A percentile compares a stretch with the other conserved stretches of the same genome.
phyloP scores from a whole-genome alignment of 306 rosid genomes.

The Cyamopsis tetragonoloba region DNA sequence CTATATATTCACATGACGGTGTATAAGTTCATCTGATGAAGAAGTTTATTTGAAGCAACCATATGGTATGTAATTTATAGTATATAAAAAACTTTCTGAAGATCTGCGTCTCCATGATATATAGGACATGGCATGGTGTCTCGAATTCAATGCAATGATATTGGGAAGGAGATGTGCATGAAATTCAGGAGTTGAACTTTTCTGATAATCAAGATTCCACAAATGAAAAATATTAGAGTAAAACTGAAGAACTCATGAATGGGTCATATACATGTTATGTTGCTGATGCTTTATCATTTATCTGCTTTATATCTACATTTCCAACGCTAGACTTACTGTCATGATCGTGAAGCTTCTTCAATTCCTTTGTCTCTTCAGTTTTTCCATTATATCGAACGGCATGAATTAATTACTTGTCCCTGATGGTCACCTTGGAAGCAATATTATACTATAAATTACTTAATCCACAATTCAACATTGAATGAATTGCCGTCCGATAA shows the following conservation, averaged over 20 bases:
- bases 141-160: constrained; percentile 21
- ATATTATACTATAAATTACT: neutral
- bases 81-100: neutral
- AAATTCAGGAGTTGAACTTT: constrained; percentile 32
- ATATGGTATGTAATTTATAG: too few relatives aligned
- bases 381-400: neutral
- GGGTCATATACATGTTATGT: neutral
- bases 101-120: neutral
- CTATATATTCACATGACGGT: neutral
- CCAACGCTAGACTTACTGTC: neutral
- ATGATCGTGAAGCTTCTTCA: neutral
- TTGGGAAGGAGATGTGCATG: constrained; percentile 18
- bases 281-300: neutral
- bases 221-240: neutral
- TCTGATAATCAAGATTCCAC: neutral
- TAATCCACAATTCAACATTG: neutral
- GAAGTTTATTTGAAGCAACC: constrained; percentile 26
- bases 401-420: neutral
- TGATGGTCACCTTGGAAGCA: neutral
- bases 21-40: neutral
- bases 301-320: neutral
- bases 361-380: neutral
- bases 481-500: neutral
- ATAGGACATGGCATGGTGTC: neutral
- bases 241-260: neutral